These are phyloP conservation scores for Cicer judaicum DNA, from an alignment of 306 rosid species.

Conservation along the genomic window DNA sequence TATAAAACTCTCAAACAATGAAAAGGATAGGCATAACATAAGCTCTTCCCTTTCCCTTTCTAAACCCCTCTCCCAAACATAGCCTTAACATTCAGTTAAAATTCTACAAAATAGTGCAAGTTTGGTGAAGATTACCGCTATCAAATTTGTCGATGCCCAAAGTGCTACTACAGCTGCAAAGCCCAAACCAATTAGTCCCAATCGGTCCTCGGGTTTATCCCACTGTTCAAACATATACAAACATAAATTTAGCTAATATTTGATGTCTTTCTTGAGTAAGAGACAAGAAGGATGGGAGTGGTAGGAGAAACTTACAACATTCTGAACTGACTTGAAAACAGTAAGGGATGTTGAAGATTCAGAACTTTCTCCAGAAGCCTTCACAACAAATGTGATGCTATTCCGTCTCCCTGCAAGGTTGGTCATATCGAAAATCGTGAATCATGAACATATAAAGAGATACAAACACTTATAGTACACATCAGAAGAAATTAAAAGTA, in stretches of 20 bases:
- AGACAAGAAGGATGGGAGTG: conserved; percentile 29
- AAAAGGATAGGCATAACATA: no score
- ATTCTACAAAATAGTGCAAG: conserved; percentile 9
- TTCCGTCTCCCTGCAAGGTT: conserved; percentile 56
- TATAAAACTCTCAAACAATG: no score
- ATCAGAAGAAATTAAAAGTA: conserved; percentile 26
- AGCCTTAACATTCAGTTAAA: not conserved
- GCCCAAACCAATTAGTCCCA: conserved; percentile 76
- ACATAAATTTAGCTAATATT: conserved; percentile 13
- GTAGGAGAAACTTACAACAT: conserved; percentile 61
- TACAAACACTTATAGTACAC: not conserved
- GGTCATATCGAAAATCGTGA: conserved; percentile 17
- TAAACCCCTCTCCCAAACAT: not conserved
- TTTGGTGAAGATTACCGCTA: conserved; percentile 56
- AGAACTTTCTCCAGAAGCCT: conserved; percentile 71
- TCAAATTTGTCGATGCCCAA: conserved; percentile 71
- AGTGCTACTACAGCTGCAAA: conserved; percentile 72
- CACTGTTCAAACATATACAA: conserved; percentile 57
- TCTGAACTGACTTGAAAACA: conserved; percentile 73
- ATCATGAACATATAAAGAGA: not conserved
- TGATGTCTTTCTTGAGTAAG: not conserved
- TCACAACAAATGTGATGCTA: conserved; percentile 53
- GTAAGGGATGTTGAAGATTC: conserved; percentile 78
- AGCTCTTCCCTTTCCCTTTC: no score
- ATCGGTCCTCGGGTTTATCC: conserved; percentile 75